Percentiles rank a stretch among this genome's conserved stretches.
These are phyloP conservation scores for Ganoderma lucidum DNA, from an alignment of 1,284 basidiomycete genomes.

Conservation along the genomic window DNA sequence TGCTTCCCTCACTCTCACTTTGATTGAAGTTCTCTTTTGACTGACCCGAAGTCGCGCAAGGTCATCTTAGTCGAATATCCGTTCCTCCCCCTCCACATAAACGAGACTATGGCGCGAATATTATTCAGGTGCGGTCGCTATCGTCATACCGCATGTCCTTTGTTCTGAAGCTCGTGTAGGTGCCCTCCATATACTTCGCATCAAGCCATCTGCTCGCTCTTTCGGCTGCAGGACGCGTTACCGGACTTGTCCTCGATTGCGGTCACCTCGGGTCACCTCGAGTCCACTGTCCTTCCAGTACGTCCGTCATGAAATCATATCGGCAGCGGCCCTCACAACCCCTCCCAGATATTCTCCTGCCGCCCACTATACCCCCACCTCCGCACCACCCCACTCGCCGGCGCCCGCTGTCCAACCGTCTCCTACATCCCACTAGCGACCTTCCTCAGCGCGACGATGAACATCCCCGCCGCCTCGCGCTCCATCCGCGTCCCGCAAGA, in stretches of 20 bases:
- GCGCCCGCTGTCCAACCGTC: slow-evolving; percentile 74
- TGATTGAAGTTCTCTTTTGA: slow-evolving; percentile 79
- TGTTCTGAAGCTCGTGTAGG: slow-evolving; percentile 51
- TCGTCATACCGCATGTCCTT: not conserved
- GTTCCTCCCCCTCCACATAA: slow-evolving; percentile 84
- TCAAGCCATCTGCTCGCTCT: slow-evolving; percentile 87
- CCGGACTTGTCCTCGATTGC: slow-evolving; percentile 92
- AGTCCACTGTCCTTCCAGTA: slow-evolving; percentile 89
- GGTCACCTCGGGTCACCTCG: slow-evolving; percentile 71
- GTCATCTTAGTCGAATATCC: slow-evolving; percentile 94
- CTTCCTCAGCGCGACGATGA: slow-evolving; percentile 69
- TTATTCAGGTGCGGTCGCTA: slow-evolving; percentile 79
- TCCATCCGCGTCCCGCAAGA: slow-evolving; percentile 76
- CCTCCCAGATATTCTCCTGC: slow-evolving; percentile 82
- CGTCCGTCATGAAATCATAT: slow-evolving; percentile 34
- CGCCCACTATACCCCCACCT: slow-evolving; percentile 86
- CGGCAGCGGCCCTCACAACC: not conserved
- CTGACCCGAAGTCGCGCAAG: slow-evolving; percentile 93
- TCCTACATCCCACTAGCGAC: slow-evolving; percentile 82
- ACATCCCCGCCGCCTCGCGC: slow-evolving; percentile 67
- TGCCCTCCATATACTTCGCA: slow-evolving; percentile 93
- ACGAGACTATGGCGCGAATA: slow-evolving; percentile 86
- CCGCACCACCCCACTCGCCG: slow-evolving; percentile 85
- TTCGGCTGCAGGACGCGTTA: slow-evolving; percentile 86
- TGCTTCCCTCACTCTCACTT: slow-evolving; percentile 20